Base-by-base conservation (phyloP, 495 filamentous ascomycete genomes). In the Penicillium turbatum region DNA sequence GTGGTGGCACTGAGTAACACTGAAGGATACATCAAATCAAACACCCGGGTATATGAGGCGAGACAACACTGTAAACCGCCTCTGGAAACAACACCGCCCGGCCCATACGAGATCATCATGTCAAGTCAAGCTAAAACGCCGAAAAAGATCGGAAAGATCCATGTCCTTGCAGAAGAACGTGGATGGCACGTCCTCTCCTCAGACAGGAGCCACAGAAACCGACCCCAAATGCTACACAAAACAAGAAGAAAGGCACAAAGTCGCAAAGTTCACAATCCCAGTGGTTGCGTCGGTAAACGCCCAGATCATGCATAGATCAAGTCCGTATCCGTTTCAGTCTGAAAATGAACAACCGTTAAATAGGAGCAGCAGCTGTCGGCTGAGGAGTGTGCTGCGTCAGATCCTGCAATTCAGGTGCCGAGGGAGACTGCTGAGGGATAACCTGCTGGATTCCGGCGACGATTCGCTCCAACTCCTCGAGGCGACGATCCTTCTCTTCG, bases 401-500 rank as follows among this genome's bases (percentile, higher is more conserved):
- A 31, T 53, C 30, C 40, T 60, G 55, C 8, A 55, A 15, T 3
- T 62, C 61, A 19, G 51, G 54, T 15, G 55, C 64, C 11, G 61
- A 43, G 24, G 48, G 51, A 12, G 57, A 31, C 13, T 53, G 47
- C 56, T 75, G 72, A 1, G 74, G 69, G 3, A 77, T 68, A 32
- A 67, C 65, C 51, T 75, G 72, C 56, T 75, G 72, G 39, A 77
- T 56, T 7, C 65, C 72, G 3, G 70, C 60, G n/a, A 77, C 74
- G 46, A 75, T 69, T 21, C 71, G 64, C 62, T 77, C 74, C 38
- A 77, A 56, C 39, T 77, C 72, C 45, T 72, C 65, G 34, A 77
- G 60, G 8, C 74, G 72, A 7, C 69, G 72, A 42, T 77, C 74
- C 49, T 77, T 77, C 57, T 80, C 75, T 54, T 80, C 68, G 26